These are phyloP conservation scores for Cladosporium oxysporum DNA, from an alignment of 2,329 filamentous ascomycete genomes.

Conservation along the genomic window DNA sequence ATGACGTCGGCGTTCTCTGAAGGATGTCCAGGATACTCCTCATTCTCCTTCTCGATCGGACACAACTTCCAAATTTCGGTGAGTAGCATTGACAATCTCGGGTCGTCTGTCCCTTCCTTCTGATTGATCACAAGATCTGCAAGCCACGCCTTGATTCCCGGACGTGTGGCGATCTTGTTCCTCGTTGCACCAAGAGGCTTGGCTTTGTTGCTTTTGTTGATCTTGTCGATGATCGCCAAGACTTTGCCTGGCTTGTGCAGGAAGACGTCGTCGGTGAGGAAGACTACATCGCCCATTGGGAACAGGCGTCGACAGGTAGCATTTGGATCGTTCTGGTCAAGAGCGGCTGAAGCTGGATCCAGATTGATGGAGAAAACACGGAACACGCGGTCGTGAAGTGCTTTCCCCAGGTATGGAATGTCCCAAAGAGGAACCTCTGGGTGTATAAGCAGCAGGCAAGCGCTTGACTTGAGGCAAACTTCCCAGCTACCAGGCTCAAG, in stretches of 20 bases:
- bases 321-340: conserved; percentile 23
- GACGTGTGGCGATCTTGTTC: conserved; percentile 32
- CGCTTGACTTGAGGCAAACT: conserved; percentile 2
- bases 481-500: conserved; percentile 31
- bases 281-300: conserved; percentile 42
- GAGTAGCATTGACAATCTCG: conserved; percentile 28
- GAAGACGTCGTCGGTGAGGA: conserved; percentile 49
- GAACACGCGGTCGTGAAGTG: conserved; percentile 33
- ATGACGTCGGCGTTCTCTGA: conserved; percentile 27
- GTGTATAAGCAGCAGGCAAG: conserved; percentile 32
- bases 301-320: conserved; percentile 38
- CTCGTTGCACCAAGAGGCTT: conserved; percentile 29
- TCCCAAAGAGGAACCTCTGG: conserved; percentile 38
- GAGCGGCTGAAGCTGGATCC: conserved; percentile 26
- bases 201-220: conserved; percentile 35
- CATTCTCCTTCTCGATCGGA: conserved; percentile 28
- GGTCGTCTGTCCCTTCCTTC: conserved; percentile 16
- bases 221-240: conserved; percentile 39
- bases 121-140: conserved; percentile 22
- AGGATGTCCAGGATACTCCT: conserved; percentile 23
- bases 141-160: conserved; percentile 34
- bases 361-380: conserved; percentile 40
- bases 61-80: conserved; percentile 31
- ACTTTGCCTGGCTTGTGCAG: conserved; percentile 41
- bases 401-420: conserved; percentile 37